Base-by-base conservation (phyloP, 805 yeast genomes). In the Diddensiella transvaalensis region DNA sequence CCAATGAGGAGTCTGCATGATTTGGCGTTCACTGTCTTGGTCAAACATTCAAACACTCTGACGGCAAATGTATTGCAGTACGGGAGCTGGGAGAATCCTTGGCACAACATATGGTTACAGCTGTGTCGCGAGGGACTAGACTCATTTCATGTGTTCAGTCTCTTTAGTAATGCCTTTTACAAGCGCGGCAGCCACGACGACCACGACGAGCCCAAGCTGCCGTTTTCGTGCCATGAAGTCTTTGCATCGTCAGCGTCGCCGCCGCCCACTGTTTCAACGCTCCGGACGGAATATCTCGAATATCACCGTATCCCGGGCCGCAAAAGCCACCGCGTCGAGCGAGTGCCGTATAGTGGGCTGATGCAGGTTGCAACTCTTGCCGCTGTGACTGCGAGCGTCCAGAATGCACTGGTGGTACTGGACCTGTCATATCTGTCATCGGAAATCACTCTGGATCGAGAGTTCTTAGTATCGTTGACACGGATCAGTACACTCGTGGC, bases 271-370 rank as follows among this genome's bases (percentile, higher is more conserved):
- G n/a, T 5, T 4, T 19, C 15, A 40, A n/a, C 17, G 5, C 30
- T 6, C 23, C 38, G 51, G 30, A 40, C 37, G 15, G 22, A 3
- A 15, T 26, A 38, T 35, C 40, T 44, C 3, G 19, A 22, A 6
- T 29, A 23, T 37, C 30, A 29, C 22, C 41, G 22, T 3, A 24
- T 43, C 3, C 40, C 29, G 21, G 30, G 37, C 18, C 40, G 26
- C 17, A 46, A 40, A 18, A 48, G 43, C 10, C 58, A 54, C 26
- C 49, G 58, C 18, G 47, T 54, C 6, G 58, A 54, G 33, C 40
- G 18, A 11, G 11, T 52, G 26, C 45, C 50, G 35, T 19, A 26
- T 19, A 33, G 23, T 5, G 48, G 51, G 32, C 21, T 40, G n/a
- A 6, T 42, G 22, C 18, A 6, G 18, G 45, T 40, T 18, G 10